Evolutionary conservation across 306 rosid genomes (phyloP).

Genomic region (Glycine latifolia): DNA sequence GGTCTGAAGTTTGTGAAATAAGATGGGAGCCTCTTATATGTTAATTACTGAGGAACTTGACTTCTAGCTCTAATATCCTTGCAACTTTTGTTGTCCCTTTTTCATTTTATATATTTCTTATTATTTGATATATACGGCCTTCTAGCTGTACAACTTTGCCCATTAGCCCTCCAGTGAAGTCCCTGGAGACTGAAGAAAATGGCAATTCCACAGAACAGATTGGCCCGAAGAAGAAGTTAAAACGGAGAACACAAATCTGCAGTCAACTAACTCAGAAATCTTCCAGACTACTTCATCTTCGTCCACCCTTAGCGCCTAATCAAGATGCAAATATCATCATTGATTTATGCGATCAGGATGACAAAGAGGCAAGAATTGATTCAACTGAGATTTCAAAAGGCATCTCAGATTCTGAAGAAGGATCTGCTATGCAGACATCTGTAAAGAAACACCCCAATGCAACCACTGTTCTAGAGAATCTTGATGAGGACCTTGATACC

Average conservation of each 20-base stretch:
- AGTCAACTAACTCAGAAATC: slow-evolving; percentile 23
- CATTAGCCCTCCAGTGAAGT: neutral
- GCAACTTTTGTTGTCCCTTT: neutral
- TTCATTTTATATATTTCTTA: neutral
- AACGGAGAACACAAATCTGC: neutral
- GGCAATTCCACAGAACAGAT: neutral
- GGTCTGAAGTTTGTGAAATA: slow-evolving; percentile 18
- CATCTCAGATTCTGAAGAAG: neutral
- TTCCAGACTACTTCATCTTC: neutral
- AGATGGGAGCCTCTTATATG: neutral
- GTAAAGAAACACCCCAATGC: neutral
- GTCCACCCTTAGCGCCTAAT: neutral
- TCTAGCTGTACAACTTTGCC: neutral
- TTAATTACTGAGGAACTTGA: neutral
- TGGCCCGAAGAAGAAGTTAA: slow-evolving; percentile 11
- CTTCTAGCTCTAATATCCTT: neutral
- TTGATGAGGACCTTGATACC: neutral
- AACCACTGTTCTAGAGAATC: slow-evolving; percentile 4
- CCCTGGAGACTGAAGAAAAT: neutral
- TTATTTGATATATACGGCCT: neutral
- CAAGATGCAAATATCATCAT: neutral
- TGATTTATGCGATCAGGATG: slow-evolving; percentile 10
- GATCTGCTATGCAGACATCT: neutral
- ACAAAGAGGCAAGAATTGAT: neutral
- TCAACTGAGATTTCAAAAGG: neutral